A percentile compares a stretch with the other conserved stretches of the same genome.
Conservation (phyloP, 441 rosid genomes). For the Populus hybrid region DNA sequence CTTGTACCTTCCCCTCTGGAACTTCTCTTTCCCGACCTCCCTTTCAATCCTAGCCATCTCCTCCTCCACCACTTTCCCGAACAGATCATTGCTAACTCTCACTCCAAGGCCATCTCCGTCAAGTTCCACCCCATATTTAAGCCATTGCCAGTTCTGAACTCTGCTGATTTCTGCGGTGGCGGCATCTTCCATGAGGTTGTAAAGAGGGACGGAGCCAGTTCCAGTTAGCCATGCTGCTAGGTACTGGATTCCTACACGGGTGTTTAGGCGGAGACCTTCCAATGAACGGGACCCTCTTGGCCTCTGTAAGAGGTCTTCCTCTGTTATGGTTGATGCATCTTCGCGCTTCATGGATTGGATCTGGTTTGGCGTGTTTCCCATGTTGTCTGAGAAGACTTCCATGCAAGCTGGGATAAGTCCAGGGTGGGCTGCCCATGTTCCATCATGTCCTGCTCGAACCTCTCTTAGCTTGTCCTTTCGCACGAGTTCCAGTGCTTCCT, state of each 20-base stretch:
- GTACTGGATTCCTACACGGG: conserved; percentile 88
- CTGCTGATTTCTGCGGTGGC: conserved; percentile 95
- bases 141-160: conserved; percentile 95
- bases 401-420: conserved; percentile 72
- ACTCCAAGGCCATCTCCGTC: conserved; percentile 80
- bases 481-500: conserved; percentile 76
- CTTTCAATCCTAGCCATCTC: conserved; percentile 79
- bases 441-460: conserved; percentile 86
- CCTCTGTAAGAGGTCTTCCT: conserved; percentile 73
- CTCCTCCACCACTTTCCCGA: conserved; percentile 79
- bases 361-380: conserved; percentile 66
- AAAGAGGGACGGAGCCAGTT: conserved; percentile 85
- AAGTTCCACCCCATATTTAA: conserved; percentile 66
- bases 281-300: conserved; percentile 75
- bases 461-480: conserved; percentile 85
- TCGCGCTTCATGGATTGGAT: conserved; percentile 57
- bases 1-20: conserved; percentile 60
- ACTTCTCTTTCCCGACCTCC: conserved; percentile 80
- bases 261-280: conserved; percentile 83
- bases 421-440: conserved; percentile 99
- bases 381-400: conserved; percentile 63
- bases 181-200: conserved; percentile 94
- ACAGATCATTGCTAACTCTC: conserved; percentile 54
- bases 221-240: conserved; percentile 89
- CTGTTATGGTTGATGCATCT: conserved; percentile 58